These are phyloP conservation scores for Botryosphaeria dothidea DNA, from an alignment of 2,329 filamentous ascomycete species.

Conservation along the genomic window DNA sequence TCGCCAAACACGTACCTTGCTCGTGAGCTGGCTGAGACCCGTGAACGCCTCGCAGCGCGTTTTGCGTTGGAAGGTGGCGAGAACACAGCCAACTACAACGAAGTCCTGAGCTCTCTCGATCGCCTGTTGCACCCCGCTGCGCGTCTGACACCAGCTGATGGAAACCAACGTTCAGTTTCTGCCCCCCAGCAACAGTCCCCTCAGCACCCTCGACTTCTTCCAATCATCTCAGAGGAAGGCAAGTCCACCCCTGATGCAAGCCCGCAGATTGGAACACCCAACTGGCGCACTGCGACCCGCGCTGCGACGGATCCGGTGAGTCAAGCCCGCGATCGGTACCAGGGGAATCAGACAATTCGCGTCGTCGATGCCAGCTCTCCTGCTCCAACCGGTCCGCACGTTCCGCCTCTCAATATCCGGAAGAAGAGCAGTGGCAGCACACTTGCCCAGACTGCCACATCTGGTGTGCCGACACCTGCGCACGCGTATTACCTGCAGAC, in stretches of 20 bases:
- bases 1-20: slow-evolving; percentile 55
- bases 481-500: slow-evolving; percentile 3
- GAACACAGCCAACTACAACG: slow-evolving; percentile 55
- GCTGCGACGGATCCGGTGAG: slow-evolving; percentile 46
- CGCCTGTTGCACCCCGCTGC: slow-evolving; percentile 13
- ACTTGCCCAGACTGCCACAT: neutral
- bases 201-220: slow-evolving; percentile 40
- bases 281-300: slow-evolving; percentile 35
- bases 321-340: slow-evolving; percentile 22
- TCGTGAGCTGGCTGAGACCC: slow-evolving; percentile 59
- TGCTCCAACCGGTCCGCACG: slow-evolving; percentile 31
- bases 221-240: slow-evolving; percentile 55
- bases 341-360: slow-evolving; percentile 52
- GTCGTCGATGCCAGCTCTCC: slow-evolving; percentile 57
- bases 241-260: slow-evolving; percentile 37
- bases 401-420: slow-evolving; percentile 58
- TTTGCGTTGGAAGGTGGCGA: slow-evolving; percentile 47
- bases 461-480: neutral
- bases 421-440: slow-evolving; percentile 46
- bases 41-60: slow-evolving; percentile 57
- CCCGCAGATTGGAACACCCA: slow-evolving; percentile 25
- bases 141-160: slow-evolving; percentile 19
- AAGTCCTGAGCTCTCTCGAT: slow-evolving; percentile 41
- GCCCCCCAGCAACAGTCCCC: slow-evolving; percentile 44
- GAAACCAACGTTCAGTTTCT: slow-evolving; percentile 47